phyloP scores from a whole-genome alignment of 2,329 filamentous ascomycete species.

The Dactylellina cionopaga region DNA sequence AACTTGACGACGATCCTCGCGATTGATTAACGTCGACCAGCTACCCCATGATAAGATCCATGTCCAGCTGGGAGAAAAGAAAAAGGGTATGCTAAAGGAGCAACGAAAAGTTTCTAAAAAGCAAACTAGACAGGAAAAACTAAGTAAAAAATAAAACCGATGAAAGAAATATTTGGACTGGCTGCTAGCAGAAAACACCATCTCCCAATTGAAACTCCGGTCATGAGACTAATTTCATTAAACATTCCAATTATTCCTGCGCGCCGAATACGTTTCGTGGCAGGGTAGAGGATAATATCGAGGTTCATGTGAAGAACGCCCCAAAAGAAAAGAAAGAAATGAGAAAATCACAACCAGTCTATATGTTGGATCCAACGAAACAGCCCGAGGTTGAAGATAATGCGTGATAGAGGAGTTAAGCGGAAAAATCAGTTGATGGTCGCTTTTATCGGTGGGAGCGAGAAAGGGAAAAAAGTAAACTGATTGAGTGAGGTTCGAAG shows the following conservation, averaged over 20 bases:
- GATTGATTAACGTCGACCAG: slow-evolving; percentile 52
- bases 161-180: slow-evolving; percentile 33
- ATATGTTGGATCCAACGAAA: slow-evolving; percentile 49
- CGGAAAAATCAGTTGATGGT: slow-evolving; percentile 24
- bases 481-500: slow-evolving; percentile 26
- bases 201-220: slow-evolving; percentile 53
- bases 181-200: slow-evolving; percentile 46
- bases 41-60: slow-evolving; percentile 50
- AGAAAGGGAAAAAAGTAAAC: background rate
- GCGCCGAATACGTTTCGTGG: slow-evolving; percentile 47
- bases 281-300: slow-evolving; percentile 53
- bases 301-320: slow-evolving; percentile 50
- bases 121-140: slow-evolving; percentile 28
- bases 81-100: slow-evolving; percentile 32
- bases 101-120: slow-evolving; percentile 46
- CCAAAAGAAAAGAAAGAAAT: slow-evolving; percentile 46
- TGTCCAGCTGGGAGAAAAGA: slow-evolving; percentile 33
- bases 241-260: slow-evolving; percentile 53
- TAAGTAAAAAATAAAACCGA: slow-evolving; percentile 5
- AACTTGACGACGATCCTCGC: slow-evolving; percentile 52
- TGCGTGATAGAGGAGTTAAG: slow-evolving; percentile 6
- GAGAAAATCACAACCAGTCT: slow-evolving; percentile 38
- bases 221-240: slow-evolving; percentile 54
- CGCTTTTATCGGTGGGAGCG: slow-evolving; percentile 22
- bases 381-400: slow-evolving; percentile 32